Conservation (phyloP, 1,139 yeast genomes). For the Pichia sp. region DNA sequence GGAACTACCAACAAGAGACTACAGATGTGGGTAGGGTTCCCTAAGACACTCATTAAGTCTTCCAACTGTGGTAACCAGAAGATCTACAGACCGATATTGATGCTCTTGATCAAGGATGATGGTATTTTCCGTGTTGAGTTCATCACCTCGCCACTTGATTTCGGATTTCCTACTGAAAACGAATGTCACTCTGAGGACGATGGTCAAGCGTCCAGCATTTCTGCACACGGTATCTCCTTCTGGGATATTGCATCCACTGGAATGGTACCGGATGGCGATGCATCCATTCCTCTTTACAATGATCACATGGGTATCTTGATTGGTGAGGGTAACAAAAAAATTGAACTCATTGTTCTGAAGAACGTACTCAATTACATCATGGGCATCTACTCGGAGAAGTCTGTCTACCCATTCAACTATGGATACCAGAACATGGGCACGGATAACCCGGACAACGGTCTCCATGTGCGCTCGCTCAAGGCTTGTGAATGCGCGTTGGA, state of each 20-base stretch:
- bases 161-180: constrained; percentile 35
- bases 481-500: no score
- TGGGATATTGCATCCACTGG: constrained; percentile 32
- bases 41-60: constrained; percentile 33
- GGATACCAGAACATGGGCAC: no score
- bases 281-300: constrained; percentile 22
- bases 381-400: constrained; percentile 28
- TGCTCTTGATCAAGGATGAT: constrained; percentile 37
- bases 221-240: constrained; percentile 42
- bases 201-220: constrained; percentile 32
- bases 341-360: constrained; percentile 35
- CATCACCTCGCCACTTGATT: constrained; percentile 38
- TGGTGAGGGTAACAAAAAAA: constrained; percentile 39
- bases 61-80: constrained; percentile 35
- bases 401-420: no score
- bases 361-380: constrained; percentile 37
- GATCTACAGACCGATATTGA: constrained; percentile 44
- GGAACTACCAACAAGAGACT: constrained; percentile 26
- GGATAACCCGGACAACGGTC: no score
- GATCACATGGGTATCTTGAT: constrained; percentile 41
- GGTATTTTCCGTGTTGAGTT: constrained; percentile 34
- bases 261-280: constrained; percentile 4
- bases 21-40: constrained; percentile 44
- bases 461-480: no score
- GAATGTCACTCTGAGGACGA: constrained; percentile 22